These are phyloP conservation scores for Penicillium sp. DNA, from an alignment of 2,329 filamentous ascomycete species.

Conservation along the genomic window DNA sequence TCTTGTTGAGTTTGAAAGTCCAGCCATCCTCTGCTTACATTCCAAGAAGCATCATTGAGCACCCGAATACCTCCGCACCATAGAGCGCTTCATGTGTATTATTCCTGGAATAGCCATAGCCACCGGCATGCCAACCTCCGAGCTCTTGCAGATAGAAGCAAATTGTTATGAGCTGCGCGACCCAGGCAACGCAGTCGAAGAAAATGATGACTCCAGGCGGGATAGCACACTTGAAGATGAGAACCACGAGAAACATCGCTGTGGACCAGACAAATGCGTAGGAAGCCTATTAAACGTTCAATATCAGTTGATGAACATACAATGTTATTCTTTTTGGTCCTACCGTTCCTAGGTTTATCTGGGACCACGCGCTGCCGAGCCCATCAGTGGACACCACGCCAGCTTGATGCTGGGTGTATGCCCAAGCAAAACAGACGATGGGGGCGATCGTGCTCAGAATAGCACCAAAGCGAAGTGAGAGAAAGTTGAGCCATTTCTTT, in stretches of 20 bases:
- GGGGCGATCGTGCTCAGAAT: conserved; percentile 12
- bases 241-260: conserved; percentile 19
- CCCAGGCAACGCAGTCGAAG: conserved; percentile 16
- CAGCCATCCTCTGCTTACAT: conserved; percentile 9
- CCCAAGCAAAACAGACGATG: conserved; percentile 22
- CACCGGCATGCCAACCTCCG: conserved; percentile 9
- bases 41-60: conserved; percentile 17
- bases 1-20: too few species aligned
- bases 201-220: conserved; percentile 16
- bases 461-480: conserved; percentile 16
- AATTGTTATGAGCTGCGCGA: conserved; percentile 15
- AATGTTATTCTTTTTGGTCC: neutral
- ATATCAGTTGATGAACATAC: neutral
- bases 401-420: conserved; percentile 12
- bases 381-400: conserved; percentile 17
- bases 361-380: conserved; percentile 12
- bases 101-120: conserved; percentile 9
- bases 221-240: conserved; percentile 20
- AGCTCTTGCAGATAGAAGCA: conserved; percentile 15
- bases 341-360: conserved; percentile 16
- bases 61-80: conserved; percentile 16
- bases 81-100: conserved; percentile 6
- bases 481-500: conserved; percentile 18
- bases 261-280: conserved; percentile 22
- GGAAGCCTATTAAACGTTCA: conserved; percentile 1